These are phyloP conservation scores for Capniomyces stellatus DNA, from an alignment of 371 early-diverging fungal species.

Conservation along the genomic window DNA sequence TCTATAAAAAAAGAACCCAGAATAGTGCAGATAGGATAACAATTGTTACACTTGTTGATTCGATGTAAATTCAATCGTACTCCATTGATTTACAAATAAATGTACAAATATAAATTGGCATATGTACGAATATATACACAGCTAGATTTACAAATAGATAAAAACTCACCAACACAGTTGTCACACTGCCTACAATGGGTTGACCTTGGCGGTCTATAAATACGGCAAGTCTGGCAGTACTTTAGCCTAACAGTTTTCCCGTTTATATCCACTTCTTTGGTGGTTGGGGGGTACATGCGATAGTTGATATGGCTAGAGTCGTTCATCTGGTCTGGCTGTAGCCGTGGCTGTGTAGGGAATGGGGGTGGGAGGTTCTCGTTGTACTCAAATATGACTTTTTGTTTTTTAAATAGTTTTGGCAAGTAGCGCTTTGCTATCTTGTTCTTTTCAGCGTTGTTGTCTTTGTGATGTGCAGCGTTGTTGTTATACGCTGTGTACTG, in stretches of 20 bases:
- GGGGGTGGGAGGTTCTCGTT: constrained; percentile 8
- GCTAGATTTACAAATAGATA: too few species aligned
- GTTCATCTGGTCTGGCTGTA: constrained; percentile 8
- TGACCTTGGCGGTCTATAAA: constrained; percentile 74
- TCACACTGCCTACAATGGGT: constrained; percentile 79
- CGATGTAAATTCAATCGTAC: too few species aligned
- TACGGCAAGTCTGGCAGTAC: constrained; percentile 73
- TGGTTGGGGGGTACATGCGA: constrained; percentile 21
- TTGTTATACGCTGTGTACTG: background rate
- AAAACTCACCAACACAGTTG: too few species aligned
- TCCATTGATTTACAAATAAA: too few species aligned
- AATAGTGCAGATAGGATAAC: too few species aligned
- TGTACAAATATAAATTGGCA: too few species aligned
- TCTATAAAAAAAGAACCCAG: too few species aligned
- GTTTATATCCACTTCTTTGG: constrained; percentile 45
- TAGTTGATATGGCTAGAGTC: background rate
- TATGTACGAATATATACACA: too few species aligned
- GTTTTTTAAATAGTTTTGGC: background rate
- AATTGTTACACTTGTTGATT: too few species aligned
- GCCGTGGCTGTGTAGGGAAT: constrained; percentile 9
- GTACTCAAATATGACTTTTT: background rate
- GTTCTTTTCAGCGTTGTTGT: background rate
- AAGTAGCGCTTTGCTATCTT: background rate
- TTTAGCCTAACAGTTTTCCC: constrained; percentile 43
- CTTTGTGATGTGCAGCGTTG: background rate